These are phyloP conservation scores for Yamadazyma triangularis DNA, from an alignment of 1,139 yeast species.

Conservation along the genomic window DNA sequence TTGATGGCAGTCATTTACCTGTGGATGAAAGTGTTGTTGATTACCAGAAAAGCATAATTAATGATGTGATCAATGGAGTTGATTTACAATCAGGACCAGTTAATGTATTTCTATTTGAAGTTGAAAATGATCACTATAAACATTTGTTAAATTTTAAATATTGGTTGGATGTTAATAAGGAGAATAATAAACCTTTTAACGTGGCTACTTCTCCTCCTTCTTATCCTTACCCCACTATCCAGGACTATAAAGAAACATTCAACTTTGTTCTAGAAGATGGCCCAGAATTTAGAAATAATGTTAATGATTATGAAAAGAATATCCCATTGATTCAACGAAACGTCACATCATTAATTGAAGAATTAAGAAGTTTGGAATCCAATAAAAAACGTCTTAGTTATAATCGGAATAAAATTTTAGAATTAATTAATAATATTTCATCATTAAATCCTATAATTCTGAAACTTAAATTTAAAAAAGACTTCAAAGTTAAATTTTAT, in stretches of 20 bases:
- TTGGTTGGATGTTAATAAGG: slow-evolving; percentile 24
- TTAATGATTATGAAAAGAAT: slow-evolving; percentile 50
- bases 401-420: slow-evolving; percentile 21
- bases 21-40: slow-evolving; percentile 15
- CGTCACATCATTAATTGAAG: slow-evolving; percentile 31
- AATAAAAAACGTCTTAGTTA: slow-evolving; percentile 15
- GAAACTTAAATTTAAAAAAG: slow-evolving; percentile 20
- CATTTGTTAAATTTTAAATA: slow-evolving; percentile 25
- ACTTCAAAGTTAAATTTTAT: slow-evolving; percentile 16
- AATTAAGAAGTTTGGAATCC: slow-evolving; percentile 27
- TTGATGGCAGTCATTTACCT: slow-evolving; percentile 24
- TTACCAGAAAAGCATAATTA: slow-evolving; percentile 25
- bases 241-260: slow-evolving; percentile 26
- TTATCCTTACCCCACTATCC: slow-evolving; percentile 3
- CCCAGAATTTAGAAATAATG: slow-evolving; percentile 62
- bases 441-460: slow-evolving; percentile 19
- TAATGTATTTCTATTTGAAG: slow-evolving; percentile 28
- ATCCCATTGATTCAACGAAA: slow-evolving; percentile 46
- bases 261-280: slow-evolving; percentile 57
- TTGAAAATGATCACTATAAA: slow-evolving; percentile 16
- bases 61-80: slow-evolving; percentile 22
- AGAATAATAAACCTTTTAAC: not conserved
- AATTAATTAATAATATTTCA: slow-evolving; percentile 18
- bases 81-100: slow-evolving; percentile 17
- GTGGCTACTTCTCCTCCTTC: not conserved